phyloP scores from a whole-genome alignment of 1,139 yeast species.

The Blastobotrys petasosporus region DNA sequence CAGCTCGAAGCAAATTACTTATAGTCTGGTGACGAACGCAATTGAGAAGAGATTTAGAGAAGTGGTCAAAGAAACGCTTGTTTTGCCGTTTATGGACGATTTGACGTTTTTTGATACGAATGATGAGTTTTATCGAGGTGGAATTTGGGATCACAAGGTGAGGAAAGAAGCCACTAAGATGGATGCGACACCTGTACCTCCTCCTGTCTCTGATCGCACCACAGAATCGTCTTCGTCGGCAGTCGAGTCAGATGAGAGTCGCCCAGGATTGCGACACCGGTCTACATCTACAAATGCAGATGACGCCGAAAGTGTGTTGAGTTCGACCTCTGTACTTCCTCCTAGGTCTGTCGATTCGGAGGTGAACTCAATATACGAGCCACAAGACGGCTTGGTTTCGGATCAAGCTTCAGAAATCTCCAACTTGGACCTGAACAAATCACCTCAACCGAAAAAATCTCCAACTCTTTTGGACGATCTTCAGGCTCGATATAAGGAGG shows the following conservation, averaged over 20 bases:
- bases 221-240: background rate
- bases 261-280: background rate
- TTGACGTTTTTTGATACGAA: conserved; percentile 60
- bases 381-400: too few species aligned
- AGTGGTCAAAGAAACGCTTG: conserved; percentile 70
- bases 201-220: background rate
- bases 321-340: too few species aligned
- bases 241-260: background rate
- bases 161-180: conserved; percentile 3
- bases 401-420: too few species aligned
- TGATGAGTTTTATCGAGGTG: conserved; percentile 74
- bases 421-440: too few species aligned
- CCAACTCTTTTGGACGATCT: background rate
- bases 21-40: conserved; percentile 69
- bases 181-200: conserved; percentile 1
- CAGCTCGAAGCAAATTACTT: conserved; percentile 73
- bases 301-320: too few species aligned
- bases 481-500: background rate
- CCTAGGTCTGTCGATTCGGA: conserved; percentile 2
- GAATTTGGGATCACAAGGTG: conserved; percentile 63
- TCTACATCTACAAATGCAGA: background rate
- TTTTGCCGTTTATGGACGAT: conserved; percentile 86
- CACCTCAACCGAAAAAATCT: too few species aligned
- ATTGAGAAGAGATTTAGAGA: conserved; percentile 77
- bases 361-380: too few species aligned